Conservation (phyloP, 805 yeast species). For the Monosporozyma yasuniensis region DNA sequence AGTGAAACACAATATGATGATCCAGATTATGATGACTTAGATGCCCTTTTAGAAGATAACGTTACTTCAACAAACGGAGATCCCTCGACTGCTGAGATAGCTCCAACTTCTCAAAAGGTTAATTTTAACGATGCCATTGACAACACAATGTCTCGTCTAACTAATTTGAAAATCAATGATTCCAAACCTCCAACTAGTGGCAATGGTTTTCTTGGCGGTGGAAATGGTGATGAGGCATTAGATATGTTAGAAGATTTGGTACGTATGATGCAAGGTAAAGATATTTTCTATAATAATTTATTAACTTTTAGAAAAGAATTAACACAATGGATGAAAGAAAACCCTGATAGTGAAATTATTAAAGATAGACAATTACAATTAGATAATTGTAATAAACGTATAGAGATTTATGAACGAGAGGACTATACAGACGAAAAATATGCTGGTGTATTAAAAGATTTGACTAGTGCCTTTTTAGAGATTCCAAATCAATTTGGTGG, state of each 20-base stretch:
- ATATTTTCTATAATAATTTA: not conserved
- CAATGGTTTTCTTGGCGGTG: not conserved
- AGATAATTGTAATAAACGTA: slow-evolving; percentile 49
- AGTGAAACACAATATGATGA: slow-evolving; percentile 38
- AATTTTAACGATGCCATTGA: not conserved
- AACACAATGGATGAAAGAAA: slow-evolving; percentile 1
- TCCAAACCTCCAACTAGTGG: slow-evolving; percentile 6
- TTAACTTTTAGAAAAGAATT: not conserved
- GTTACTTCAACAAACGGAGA: slow-evolving; percentile 1
- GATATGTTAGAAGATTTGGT: not conserved
- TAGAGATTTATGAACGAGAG: slow-evolving; percentile 56
- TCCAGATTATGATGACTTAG: slow-evolving; percentile 65
- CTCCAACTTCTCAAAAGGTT: slow-evolving; percentile 8
- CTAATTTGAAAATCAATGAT: not conserved
- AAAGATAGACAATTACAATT: slow-evolving; percentile 50
- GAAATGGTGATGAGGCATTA: slow-evolving; percentile 45
- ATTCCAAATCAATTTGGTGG: not conserved
- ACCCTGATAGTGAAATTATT: not conserved
- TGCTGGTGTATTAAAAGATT: slow-evolving; percentile 17
- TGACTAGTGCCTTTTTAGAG: not conserved
- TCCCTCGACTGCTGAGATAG: slow-evolving; percentile 3
- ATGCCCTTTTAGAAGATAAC: slow-evolving; percentile 79
- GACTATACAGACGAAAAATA: slow-evolving; percentile 34
- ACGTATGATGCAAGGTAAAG: not conserved
- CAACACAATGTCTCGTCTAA: not conserved